Conservation (phyloP, 23 red algal species). For the Gracilaria vermiculophylla region DNA sequence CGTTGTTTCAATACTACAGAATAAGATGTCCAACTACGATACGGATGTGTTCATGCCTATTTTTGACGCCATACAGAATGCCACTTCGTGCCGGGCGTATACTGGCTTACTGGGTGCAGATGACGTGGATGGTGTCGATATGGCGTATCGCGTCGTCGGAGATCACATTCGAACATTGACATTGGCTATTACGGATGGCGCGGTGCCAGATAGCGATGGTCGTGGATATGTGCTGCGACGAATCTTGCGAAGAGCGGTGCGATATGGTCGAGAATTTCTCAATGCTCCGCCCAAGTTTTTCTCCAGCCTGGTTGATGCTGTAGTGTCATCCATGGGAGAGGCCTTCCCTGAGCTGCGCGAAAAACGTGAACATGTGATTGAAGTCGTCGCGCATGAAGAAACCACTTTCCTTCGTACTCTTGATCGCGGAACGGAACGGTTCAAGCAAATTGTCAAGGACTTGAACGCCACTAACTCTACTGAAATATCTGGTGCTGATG, state of each 20-base stretch:
- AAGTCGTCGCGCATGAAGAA: constrained; percentile 90
- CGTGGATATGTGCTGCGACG: constrained; percentile 95
- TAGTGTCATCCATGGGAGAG: constrained; percentile 58
- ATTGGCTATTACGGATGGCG: constrained; percentile 96
- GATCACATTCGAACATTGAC: constrained; percentile 96
- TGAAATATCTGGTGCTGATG: constrained; percentile 83
- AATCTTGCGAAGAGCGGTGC: constrained; percentile 90
- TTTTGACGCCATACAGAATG: constrained; percentile 85
- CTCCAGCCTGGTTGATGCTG: constrained; percentile 64
- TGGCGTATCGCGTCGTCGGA: constrained; percentile 94
- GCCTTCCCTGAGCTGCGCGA: constrained; percentile 87
- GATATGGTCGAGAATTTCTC: constrained; percentile 97
- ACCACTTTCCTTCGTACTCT: constrained; percentile 83
- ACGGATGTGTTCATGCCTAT: constrained; percentile 96
- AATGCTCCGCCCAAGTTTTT: constrained; percentile 74
- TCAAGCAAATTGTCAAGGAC: constrained; percentile 69
- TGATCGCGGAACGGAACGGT: constrained; percentile 79
- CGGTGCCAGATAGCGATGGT: constrained; percentile 92
- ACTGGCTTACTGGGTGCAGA: constrained; percentile 65
- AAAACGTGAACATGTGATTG: constrained; percentile 70
- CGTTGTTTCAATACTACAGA: constrained; percentile 85
- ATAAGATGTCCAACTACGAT: constrained; percentile 95
- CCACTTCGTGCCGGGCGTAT: constrained; percentile 71
- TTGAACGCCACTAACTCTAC: constrained; percentile 27
- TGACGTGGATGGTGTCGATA: constrained; percentile 85